phyloP scores from a whole-genome alignment of 352 stramenopile species.

The Phytophthora cryptogea region DNA sequence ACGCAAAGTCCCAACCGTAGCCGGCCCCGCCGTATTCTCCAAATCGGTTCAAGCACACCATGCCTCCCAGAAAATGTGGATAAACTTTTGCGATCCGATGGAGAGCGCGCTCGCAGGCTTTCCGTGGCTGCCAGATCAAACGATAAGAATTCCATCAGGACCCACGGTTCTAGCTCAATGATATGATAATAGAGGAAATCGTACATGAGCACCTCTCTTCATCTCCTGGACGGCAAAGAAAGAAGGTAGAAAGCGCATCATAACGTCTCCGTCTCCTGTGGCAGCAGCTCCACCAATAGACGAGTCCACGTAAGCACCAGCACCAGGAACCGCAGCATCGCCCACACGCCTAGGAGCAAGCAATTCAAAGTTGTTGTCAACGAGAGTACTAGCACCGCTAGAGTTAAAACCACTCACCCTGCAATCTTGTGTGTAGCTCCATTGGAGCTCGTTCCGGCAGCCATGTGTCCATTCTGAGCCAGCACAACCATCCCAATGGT shows the following conservation, averaged over 20 bases:
- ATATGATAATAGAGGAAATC: slow-evolving; percentile 4
- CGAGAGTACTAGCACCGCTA: not conserved
- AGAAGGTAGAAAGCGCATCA: slow-evolving; percentile 92
- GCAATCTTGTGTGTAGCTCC: slow-evolving; percentile 90
- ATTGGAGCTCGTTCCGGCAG: slow-evolving; percentile 89
- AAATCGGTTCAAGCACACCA: slow-evolving; percentile 78
- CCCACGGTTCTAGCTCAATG: not conserved
- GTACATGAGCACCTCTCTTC: slow-evolving; percentile 70
- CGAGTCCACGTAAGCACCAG: slow-evolving; percentile 88
- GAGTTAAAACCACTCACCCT: slow-evolving; percentile 41
- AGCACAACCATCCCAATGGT: slow-evolving; percentile 91
- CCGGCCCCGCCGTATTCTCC: slow-evolving; percentile 78
- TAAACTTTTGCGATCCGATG: slow-evolving; percentile 54
- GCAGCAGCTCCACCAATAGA: slow-evolving; percentile 78
- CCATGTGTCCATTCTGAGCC: slow-evolving; percentile 63
- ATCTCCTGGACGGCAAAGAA: slow-evolving; percentile 86
- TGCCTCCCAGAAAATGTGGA: slow-evolving; percentile 72
- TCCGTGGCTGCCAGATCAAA: slow-evolving; percentile 44
- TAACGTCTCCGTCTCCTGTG: slow-evolving; percentile 90
- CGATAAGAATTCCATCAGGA: slow-evolving; percentile 10
- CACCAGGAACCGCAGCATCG: slow-evolving; percentile 82
- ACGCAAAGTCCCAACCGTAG: slow-evolving; percentile 79
- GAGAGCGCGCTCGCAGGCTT: slow-evolving; percentile 62
- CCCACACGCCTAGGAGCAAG: slow-evolving; percentile 72
- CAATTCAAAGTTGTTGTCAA: not conserved